Evolutionary conservation across 2,329 filamentous ascomycete species (phyloP), one percentile per base, ranked within the genome.

Genomic region (Stachybotrys echinatus): DNA sequence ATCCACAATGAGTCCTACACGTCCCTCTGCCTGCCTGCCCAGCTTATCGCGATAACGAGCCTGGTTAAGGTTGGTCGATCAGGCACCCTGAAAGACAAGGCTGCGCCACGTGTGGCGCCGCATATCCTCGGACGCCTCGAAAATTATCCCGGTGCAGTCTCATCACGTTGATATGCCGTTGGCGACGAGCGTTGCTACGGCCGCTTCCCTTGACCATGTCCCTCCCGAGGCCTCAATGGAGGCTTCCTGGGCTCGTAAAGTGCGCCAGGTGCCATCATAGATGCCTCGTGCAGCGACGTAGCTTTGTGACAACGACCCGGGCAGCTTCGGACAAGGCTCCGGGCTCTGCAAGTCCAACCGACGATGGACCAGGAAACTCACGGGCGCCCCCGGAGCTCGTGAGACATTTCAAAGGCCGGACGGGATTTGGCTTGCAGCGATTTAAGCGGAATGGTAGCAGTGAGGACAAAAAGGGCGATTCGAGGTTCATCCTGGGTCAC

Each of bases 401-500:
- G 27, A 34, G 14, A 14, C 27, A 3, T 8, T 8, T 8, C 10
- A 34, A 34, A 34, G 27, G 27, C 10, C 10, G 27, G 27, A 5
- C 14, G 14, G 27, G 27, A 8, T 14, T 34, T 34, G 27, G 27
- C 10, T 34, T 34, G 14, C 10, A 14, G 14, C 10, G 27, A 34
- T 14, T 34, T 34, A 8, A 34, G 14, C 10, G 27, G 14, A 34
- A 34, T 34, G 27, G 10, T 5, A 14, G 27, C 10, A 34, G 14
- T 34, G 14, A 34, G 27, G 27, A 34, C 10, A 34, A 14, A 14
- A 8, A 34, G 27, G 27, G 27, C 27, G 27, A 34, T 8, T 14
- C 27, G 10, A 34, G 27, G 38, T 18, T 40, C 19, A 20, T 40
- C 47, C 58, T 71, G 3, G 67, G 67, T 12, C 63, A 70, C 45